Conservation (phyloP, 192 early-diverging fungal genomes). For the Glomus cerebriforme region DNA sequence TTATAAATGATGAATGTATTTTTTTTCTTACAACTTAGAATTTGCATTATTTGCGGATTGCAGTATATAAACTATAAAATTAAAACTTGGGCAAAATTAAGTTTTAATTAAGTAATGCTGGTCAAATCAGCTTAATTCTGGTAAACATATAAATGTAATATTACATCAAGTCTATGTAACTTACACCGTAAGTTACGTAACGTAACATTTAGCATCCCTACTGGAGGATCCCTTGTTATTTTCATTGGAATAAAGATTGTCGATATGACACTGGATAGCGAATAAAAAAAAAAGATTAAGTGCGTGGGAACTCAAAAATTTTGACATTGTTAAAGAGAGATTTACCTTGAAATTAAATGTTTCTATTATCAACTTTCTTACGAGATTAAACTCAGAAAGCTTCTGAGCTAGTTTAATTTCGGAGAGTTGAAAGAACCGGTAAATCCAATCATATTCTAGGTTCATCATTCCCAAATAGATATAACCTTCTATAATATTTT, state of each 20-base stretch:
- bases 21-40: no score
- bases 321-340: neutral
- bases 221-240: neutral
- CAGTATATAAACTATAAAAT: no score
- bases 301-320: neutral
- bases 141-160: no score
- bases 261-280: neutral
- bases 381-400: constrained; percentile 9
- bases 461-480: constrained; percentile 1
- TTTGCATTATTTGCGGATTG: no score
- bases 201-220: no score
- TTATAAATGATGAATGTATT: no score
- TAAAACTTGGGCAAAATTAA: no score
- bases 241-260: neutral
- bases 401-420: neutral
- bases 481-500: constrained; percentile 9
- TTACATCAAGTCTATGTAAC: no score
- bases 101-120: no score
- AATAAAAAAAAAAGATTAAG: neutral
- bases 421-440: neutral
- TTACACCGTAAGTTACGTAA: no score
- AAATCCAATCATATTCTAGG: neutral
- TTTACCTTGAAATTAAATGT: constrained; percentile 6
- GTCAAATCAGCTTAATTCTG: no score
- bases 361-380: neutral